A percentile compares a stretch with the other conserved stretches of the same genome.
phyloP scores from a whole-genome alignment of 2,329 filamentous ascomycete species.

The Hymenoscyphus repandus region DNA sequence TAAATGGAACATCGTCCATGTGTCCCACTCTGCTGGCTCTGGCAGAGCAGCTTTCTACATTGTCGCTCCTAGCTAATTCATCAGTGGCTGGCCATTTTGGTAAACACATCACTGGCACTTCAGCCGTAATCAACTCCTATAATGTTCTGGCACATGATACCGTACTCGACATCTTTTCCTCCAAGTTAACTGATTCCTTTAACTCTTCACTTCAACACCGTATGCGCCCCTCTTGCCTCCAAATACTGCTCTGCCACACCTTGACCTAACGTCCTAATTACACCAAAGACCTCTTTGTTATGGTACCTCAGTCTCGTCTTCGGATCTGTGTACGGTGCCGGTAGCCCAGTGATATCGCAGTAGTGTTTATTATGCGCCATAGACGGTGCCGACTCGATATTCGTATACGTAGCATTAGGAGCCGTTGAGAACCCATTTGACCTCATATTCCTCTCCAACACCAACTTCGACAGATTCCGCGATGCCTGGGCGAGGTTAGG shows the following conservation, averaged over 20 bases:
- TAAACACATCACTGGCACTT: no score
- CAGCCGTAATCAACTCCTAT: no score
- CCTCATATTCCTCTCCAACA: conserved; percentile 74
- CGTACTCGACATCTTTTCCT: no score
- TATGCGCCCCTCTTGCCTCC: conserved; percentile 86
- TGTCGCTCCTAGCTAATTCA: no score
- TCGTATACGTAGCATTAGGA: conserved; percentile 82
- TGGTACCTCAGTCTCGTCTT: conserved; percentile 93
- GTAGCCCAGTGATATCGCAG: conserved; percentile 90
- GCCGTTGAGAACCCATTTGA: conserved; percentile 37
- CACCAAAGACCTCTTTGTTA: conserved; percentile 83
- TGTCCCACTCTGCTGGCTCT: no score
- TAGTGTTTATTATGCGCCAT: conserved; percentile 82
- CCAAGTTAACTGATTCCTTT: background rate
- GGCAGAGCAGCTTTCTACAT: no score
- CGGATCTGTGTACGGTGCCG: conserved; percentile 88
- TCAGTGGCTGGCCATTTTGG: no score
- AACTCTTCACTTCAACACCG: conserved; percentile 46
- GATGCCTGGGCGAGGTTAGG: conserved; percentile 86
- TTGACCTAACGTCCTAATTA: conserved; percentile 75
- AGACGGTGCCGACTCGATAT: conserved; percentile 91
- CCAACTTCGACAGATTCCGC: conserved; percentile 78
- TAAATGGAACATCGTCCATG: no score
- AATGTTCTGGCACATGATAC: no score
- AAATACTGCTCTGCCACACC: conserved; percentile 82